A percentile compares a stretch with the other conserved stretches of the same genome.
Conservation (phyloP, 805 yeast species). For the Lipomyces orientalis region DNA sequence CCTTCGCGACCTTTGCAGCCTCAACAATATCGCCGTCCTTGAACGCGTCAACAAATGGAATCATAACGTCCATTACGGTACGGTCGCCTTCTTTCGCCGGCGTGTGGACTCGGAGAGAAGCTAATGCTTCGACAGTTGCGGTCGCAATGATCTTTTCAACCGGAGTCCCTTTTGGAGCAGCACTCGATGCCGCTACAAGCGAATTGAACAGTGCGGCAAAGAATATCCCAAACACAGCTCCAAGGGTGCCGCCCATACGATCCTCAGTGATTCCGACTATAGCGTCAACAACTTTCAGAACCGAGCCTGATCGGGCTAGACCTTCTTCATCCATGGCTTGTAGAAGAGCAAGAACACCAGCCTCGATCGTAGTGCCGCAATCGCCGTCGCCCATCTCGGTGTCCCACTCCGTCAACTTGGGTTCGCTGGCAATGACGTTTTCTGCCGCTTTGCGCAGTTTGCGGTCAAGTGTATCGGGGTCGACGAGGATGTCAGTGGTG, state of each 20-base stretch:
- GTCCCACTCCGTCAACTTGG: conserved; percentile 81
- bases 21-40: conserved; percentile 54
- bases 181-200: conserved; percentile 16
- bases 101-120: conserved; percentile 80
- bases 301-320: conserved; percentile 61
- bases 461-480: conserved; percentile 17
- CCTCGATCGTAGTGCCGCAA: conserved; percentile 86
- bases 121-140: conserved; percentile 58
- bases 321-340: conserved; percentile 53
- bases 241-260: conserved; percentile 93
- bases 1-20: conserved; percentile 71
- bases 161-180: not conserved
- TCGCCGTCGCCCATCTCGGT: conserved; percentile 95
- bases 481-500: conserved; percentile 14
- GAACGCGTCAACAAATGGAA: conserved; percentile 79
- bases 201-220: conserved; percentile 68
- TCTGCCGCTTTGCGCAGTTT: conserved; percentile 57
- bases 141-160: not conserved
- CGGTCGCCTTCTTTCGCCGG: conserved; percentile 87
- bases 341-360: conserved; percentile 76
- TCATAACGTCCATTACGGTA: conserved; percentile 85
- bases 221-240: conserved; percentile 87
- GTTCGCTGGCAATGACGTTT: conserved; percentile 65
- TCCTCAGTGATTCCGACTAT: conserved; percentile 78
- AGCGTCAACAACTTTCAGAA: conserved; percentile 46